Evolutionary conservation across 2,329 filamentous ascomycete genomes (phyloP).

Genomic region (Ilyonectria destructans): DNA sequence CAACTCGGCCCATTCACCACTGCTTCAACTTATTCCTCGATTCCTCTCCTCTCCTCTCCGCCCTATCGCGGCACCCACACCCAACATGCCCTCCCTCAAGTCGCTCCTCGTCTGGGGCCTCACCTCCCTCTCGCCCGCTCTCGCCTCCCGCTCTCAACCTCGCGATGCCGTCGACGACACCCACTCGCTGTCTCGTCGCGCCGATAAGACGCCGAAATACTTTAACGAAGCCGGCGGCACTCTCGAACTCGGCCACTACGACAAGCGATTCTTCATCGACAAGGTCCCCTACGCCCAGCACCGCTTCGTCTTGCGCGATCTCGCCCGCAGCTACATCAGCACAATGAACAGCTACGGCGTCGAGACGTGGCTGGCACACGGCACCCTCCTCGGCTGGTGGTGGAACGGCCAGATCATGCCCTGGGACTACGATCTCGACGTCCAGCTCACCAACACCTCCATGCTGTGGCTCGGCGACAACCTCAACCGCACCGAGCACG

Average conservation of each 20-base stretch:
- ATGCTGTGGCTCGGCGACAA: conserved; percentile 76
- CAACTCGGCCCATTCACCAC: neutral
- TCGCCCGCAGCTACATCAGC: conserved; percentile 82
- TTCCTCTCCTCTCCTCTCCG: neutral
- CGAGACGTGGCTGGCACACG: conserved; percentile 91
- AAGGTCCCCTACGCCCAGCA: conserved; percentile 78
- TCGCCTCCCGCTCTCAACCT: conserved; percentile 38
- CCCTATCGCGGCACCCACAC: conserved; percentile 1
- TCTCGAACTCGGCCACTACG: conserved; percentile 80
- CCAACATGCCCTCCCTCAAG: conserved; percentile 44
- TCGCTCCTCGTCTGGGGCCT: conserved; percentile 48
- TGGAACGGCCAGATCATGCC: conserved; percentile 86
- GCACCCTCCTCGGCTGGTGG: conserved; percentile 90
- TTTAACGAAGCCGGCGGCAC: conserved; percentile 77
- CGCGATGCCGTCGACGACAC: conserved; percentile 19
- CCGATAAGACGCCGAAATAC: conserved; percentile 66
- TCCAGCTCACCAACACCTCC: conserved; percentile 80
- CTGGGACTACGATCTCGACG: conserved; percentile 90
- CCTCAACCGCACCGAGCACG: conserved; percentile 79
- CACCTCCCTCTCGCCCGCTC: conserved; percentile 40
- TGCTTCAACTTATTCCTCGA: neutral
- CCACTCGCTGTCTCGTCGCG: conserved; percentile 24
- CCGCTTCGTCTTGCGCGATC: conserved; percentile 76
- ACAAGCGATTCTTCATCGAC: conserved; percentile 77
- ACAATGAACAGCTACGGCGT: conserved; percentile 76